phyloP scores from a whole-genome alignment of 129 eudicot genomes.

The Helianthus tuberosus region DNA sequence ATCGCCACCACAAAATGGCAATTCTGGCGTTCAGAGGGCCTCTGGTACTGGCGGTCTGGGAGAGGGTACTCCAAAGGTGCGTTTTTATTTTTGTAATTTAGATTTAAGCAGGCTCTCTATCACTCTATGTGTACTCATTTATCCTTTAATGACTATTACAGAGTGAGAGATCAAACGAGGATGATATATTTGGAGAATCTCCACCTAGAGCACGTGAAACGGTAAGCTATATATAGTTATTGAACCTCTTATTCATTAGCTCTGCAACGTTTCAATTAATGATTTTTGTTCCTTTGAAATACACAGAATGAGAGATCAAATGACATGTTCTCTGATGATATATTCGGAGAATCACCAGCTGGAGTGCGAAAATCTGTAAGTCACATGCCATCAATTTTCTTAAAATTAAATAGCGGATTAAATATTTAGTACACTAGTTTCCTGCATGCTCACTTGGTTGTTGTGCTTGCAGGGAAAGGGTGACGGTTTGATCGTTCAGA shows the following conservation, averaged over 20 bases:
- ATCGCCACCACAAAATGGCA: slow-evolving; percentile 64
- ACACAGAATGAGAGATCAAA: slow-evolving; percentile 77
- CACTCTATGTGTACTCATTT: slow-evolving; percentile 2
- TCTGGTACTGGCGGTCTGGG: slow-evolving; percentile 75
- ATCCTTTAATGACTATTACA: slow-evolving; percentile 25
- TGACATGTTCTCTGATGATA: slow-evolving; percentile 95
- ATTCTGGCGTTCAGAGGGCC: slow-evolving; percentile 41
- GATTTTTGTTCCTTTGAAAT: neutral
- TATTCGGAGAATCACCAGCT: slow-evolving; percentile 97
- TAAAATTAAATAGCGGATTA: too few species aligned
- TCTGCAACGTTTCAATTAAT: neutral
- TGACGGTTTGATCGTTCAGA: slow-evolving; percentile 70
- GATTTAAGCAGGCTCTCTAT: neutral
- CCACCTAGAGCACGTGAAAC: slow-evolving; percentile 69
- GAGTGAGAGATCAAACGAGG: slow-evolving; percentile 90
- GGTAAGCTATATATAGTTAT: slow-evolving; percentile 38
- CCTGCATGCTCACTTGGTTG: too few species aligned
- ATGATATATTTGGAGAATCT: slow-evolving; percentile 94
- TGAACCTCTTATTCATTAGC: neutral
- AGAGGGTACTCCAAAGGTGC: slow-evolving; percentile 93
- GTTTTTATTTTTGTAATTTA: slow-evolving; percentile 13
- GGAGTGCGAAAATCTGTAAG: slow-evolving; percentile 81
- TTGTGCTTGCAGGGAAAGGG: slow-evolving; percentile 67
- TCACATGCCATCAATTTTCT: neutral
- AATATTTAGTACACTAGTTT: too few species aligned